These are phyloP conservation scores for Dactylorhiza incarnata DNA, from an alignment of 106 monocot species.

Conservation along the genomic window DNA sequence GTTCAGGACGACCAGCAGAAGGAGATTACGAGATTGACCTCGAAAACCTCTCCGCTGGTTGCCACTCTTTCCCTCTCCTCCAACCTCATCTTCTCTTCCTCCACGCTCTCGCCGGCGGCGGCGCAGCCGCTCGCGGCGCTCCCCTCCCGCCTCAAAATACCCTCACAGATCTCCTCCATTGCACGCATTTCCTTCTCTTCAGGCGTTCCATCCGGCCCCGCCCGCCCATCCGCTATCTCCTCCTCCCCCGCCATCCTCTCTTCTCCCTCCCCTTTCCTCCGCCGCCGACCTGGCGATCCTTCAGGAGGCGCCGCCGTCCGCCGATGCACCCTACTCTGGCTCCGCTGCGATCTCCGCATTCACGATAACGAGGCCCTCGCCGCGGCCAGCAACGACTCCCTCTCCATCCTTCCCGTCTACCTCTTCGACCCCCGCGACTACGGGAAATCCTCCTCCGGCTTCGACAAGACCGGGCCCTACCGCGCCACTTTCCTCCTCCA, in stretches of 20 bases:
- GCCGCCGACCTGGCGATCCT: slow-evolving; percentile 45
- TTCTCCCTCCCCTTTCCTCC: slow-evolving; percentile 26
- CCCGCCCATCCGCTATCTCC: slow-evolving; percentile 7
- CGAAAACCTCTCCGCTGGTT: slow-evolving; percentile 15
- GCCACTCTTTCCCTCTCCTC: slow-evolving; percentile 23
- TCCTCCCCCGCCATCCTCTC: slow-evolving; percentile 28
- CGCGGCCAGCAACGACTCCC: slow-evolving; percentile 47
- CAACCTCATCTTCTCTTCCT: slow-evolving; percentile 14
- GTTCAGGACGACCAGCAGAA: neutral
- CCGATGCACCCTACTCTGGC: slow-evolving; percentile 75
- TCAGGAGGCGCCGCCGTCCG: slow-evolving; percentile 42
- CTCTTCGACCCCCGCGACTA: slow-evolving; percentile 91
- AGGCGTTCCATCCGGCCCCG: slow-evolving; percentile 2
- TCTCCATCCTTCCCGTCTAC: slow-evolving; percentile 84
- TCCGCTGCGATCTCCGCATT: slow-evolving; percentile 89
- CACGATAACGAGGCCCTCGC: slow-evolving; percentile 88
- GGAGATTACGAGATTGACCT: neutral
- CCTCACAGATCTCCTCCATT: slow-evolving; percentile 40
- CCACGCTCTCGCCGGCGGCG: slow-evolving; percentile 10
- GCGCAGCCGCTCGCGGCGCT: slow-evolving; percentile 28
- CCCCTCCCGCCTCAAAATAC: slow-evolving; percentile 44
- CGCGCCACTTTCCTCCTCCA: slow-evolving; percentile 73
- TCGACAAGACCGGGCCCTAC: slow-evolving; percentile 86
- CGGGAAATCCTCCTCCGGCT: slow-evolving; percentile 75
- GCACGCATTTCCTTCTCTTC: slow-evolving; percentile 15